phyloP scores from a whole-genome alignment of 192 early-diverging fungal species.

The Coemansia sp. region DNA sequence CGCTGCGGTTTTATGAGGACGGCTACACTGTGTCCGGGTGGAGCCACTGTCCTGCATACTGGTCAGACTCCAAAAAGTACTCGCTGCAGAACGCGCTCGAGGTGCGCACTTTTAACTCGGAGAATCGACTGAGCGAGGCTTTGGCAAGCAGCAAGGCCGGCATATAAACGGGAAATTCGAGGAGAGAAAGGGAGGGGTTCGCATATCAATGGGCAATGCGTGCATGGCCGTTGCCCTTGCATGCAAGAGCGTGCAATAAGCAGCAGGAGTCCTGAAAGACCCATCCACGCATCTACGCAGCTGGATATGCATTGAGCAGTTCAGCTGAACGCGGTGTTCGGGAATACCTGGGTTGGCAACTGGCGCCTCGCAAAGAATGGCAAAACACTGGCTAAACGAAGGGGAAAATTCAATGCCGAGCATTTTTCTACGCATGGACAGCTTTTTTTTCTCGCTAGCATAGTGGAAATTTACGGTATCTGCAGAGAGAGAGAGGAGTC shows the following conservation, averaged over 20 bases:
- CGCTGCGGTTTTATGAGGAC: constrained; percentile 34
- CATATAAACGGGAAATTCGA: background rate
- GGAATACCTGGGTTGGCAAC: background rate
- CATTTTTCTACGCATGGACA: too few species aligned
- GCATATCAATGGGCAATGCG: background rate
- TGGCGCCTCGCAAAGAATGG: background rate
- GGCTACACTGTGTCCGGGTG: constrained; percentile 36
- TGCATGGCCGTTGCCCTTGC: background rate
- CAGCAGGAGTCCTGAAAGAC: background rate
- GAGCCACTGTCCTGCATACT: constrained; percentile 38
- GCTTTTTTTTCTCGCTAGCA: too few species aligned
- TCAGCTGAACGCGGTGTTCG: background rate
- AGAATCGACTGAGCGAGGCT: constrained; percentile 33
- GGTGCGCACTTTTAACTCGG: constrained; percentile 61
- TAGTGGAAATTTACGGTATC: too few species aligned
- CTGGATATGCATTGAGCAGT: background rate
- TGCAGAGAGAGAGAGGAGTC: too few species aligned
- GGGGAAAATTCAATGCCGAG: background rate
- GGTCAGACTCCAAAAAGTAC: constrained; percentile 62
- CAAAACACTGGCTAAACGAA: too few species aligned
- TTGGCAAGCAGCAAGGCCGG: background rate
- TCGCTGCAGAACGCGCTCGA: constrained; percentile 62
- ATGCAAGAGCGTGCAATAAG: background rate
- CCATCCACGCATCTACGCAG: background rate
- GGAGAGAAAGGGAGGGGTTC: background rate